phyloP scores from a whole-genome alignment of 768 basidiomycete species.

The Hypholoma sublateritium region DNA sequence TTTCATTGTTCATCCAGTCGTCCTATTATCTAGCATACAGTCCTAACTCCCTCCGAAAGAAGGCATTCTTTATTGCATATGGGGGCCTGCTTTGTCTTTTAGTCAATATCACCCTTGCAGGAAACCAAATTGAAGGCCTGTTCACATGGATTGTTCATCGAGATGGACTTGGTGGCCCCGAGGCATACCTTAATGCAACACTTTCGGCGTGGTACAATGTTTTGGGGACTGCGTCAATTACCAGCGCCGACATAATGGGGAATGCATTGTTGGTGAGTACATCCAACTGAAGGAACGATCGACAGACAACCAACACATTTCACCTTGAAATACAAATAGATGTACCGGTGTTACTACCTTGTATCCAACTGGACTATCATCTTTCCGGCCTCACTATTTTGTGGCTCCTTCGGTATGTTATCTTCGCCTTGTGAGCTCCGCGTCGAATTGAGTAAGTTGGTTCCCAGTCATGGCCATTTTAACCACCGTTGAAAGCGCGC shows the following conservation, averaged over 20 bases:
- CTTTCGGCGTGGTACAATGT: not conserved
- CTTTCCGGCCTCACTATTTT: not conserved
- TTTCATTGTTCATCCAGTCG: constrained; percentile 3
- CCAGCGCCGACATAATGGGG: not conserved
- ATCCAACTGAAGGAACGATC: not conserved
- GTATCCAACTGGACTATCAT: not conserved
- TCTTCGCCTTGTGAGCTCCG: not conserved
- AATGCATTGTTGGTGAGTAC: constrained; percentile 1
- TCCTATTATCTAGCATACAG: constrained; percentile 3
- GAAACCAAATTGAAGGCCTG: not conserved
- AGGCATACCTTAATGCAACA: not conserved
- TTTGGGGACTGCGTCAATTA: not conserved
- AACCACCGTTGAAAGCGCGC: constrained; percentile 1
- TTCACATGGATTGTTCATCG: constrained; percentile 1
- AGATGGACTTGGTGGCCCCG: constrained; percentile 1
- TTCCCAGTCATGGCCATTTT: constrained; percentile 1
- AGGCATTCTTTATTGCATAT: not conserved
- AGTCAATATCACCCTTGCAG: not conserved
- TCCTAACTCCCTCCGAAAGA: not conserved
- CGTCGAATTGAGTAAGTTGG: not conserved
- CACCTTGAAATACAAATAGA: not conserved
- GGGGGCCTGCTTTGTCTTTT: not conserved
- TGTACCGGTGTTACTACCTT: constrained; percentile 2
- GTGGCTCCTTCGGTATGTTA: not conserved
- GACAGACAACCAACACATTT: not conserved